Evolutionary conservation across 2,329 filamentous ascomycete genomes (phyloP), one percentile per base, ranked within the genome.

Genomic region (Biscogniauxia marginata): DNA sequence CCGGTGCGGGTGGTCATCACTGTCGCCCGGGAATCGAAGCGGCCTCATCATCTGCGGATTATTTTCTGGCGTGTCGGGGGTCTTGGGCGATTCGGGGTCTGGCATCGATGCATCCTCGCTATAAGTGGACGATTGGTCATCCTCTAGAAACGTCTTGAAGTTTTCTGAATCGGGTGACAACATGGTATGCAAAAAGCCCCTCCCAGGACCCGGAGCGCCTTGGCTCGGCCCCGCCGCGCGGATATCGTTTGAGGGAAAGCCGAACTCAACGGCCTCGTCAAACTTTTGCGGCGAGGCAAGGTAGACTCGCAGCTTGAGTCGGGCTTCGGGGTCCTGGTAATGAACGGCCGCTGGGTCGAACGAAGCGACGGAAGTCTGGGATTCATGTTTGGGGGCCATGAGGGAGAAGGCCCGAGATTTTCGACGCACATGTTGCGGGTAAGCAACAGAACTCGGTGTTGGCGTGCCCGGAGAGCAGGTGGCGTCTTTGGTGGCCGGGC

Each of bases 261-360:
- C 93, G 73, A 96, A 97, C 70, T 96, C 90, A 52, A 98, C 84
- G 1, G 91, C 92, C 73, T 98, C 93, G 70, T 98, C 93, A 65
- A 98, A 98, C 70, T 96, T 96, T 64, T 96, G 90, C 0, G 93
- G 89, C 1, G 92, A 96, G 7, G 90, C 89, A 19, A 96, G 83
- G 67, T 93, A 96, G 6, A 91, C 86, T 11, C 92, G 86, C 19
- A 98, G 78, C 74, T 96, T 96, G 65, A 91, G 80, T 30, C 93
- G 85, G 43, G 93, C 91, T 70, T 96, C 90, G 0, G 92, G 91
- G 65, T 97, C 92, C 70, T 91, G 90, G 68, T 96, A 97, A 74
- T 96, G 89, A 39, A 90, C 84, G 3, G 91, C 89, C 30, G 83
- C 80, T 4, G 87, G 82, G 65, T 96, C 91, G 56, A 90, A 84